Conservation (phyloP, 2,329 filamentous ascomycete species). For the Lachnellula cervina region DNA sequence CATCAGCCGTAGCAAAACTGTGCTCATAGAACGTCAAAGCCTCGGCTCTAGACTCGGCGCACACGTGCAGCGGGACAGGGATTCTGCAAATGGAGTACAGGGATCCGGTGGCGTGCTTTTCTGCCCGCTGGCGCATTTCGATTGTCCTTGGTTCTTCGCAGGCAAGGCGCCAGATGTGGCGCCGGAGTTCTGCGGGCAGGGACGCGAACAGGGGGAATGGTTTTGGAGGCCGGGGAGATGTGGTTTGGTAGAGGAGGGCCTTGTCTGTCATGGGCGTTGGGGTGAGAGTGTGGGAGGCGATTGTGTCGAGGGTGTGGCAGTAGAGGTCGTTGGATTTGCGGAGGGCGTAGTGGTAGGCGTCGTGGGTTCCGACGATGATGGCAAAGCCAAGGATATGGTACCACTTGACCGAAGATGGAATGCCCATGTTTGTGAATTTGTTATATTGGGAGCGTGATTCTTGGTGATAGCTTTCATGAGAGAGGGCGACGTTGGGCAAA, state of each 20-base stretch:
- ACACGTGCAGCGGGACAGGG: background rate
- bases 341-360: background rate
- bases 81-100: background rate
- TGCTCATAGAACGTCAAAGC: background rate
- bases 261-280: background rate
- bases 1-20: background rate
- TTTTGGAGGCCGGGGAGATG: background rate
- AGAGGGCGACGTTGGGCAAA: no score
- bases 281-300: background rate
- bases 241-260: background rate
- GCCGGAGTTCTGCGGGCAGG: background rate
- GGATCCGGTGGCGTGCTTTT: background rate
- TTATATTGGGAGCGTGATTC: no score
- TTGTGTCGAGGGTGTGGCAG: background rate
- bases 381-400: background rate
- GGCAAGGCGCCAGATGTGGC: background rate
- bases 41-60: background rate
- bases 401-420: background rate
- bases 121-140: background rate
- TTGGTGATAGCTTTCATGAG: no score
- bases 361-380: background rate
- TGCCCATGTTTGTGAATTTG: background rate
- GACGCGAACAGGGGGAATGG: background rate
- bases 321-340: background rate
- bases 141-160: background rate